Evolutionary conservation across 306 rosid genomes (phyloP).

Genomic region (Dicorynia guianensis): DNA sequence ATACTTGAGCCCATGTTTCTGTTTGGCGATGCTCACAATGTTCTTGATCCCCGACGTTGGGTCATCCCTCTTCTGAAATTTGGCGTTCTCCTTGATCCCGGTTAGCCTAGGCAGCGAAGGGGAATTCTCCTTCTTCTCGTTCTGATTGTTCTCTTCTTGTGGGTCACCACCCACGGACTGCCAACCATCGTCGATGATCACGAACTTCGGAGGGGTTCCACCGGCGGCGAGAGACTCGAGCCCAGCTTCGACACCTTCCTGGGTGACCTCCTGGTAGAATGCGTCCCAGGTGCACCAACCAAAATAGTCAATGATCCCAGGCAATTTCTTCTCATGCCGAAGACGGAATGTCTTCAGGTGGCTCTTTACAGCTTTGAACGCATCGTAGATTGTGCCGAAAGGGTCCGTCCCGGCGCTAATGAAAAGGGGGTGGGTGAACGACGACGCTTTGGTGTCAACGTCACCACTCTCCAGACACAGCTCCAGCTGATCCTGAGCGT

Average conservation of each 20-base stretch:
- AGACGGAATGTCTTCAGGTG: slow-evolving; percentile 77
- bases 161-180: slow-evolving; percentile 70
- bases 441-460: slow-evolving; percentile 60
- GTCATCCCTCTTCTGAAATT: slow-evolving; percentile 65
- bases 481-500: slow-evolving; percentile 59
- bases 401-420: slow-evolving; percentile 81
- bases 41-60: slow-evolving; percentile 63
- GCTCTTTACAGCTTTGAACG: slow-evolving; percentile 57
- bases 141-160: neutral
- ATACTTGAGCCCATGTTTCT: slow-evolving; percentile 64
- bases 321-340: slow-evolving; percentile 87
- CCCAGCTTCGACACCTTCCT: slow-evolving; percentile 83
- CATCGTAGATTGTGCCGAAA: slow-evolving; percentile 60
- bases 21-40: slow-evolving; percentile 67
- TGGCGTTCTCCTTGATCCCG: slow-evolving; percentile 72
- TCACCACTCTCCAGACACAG: slow-evolving; percentile 93
- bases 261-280: slow-evolving; percentile 83
- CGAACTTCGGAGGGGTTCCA: slow-evolving; percentile 82
- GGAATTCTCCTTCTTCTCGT: neutral
- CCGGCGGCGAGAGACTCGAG: slow-evolving; percentile 61
- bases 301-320: slow-evolving; percentile 70
- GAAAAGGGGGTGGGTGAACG: slow-evolving; percentile 67
- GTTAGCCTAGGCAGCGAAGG: slow-evolving; percentile 56
- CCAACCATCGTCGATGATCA: slow-evolving; percentile 95
- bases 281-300: slow-evolving; percentile 99